Evolutionary conservation across 2,329 filamentous ascomycete species (phyloP).

Genomic region (Fusarium duplospermum): DNA sequence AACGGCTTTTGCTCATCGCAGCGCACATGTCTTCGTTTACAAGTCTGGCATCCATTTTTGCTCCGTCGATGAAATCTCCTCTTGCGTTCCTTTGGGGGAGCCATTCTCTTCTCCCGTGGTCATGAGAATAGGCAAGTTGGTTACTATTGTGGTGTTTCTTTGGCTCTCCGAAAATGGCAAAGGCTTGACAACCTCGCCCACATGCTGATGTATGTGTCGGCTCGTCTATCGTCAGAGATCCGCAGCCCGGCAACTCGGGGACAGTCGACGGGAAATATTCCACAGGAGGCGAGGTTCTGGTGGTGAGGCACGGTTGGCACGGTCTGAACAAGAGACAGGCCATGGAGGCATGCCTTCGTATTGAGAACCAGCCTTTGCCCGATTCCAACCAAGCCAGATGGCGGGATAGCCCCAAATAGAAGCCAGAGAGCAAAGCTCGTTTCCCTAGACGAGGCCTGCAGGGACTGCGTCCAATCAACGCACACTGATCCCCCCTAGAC

Average conservation of each 20-base stretch:
- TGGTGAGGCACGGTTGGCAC: constrained; percentile 38
- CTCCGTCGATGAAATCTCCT: constrained; percentile 53
- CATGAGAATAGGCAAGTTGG: background rate
- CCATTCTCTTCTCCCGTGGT: constrained; percentile 43
- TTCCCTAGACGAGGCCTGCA: constrained; percentile 45
- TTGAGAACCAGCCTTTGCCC: constrained; percentile 44
- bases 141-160: constrained; percentile 25
- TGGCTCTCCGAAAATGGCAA: constrained; percentile 21
- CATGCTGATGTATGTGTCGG: constrained; percentile 34
- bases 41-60: constrained; percentile 51
- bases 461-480: constrained; percentile 39
- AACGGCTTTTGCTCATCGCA: constrained; percentile 59
- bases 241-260: constrained; percentile 36
- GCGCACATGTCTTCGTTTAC: constrained; percentile 58
- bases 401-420: constrained; percentile 45
- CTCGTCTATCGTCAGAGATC: constrained; percentile 39
- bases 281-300: constrained; percentile 32
- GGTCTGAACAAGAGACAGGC: constrained; percentile 36
- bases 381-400: constrained; percentile 42
- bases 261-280: constrained; percentile 42
- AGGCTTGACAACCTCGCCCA: constrained; percentile 24
- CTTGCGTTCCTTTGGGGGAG: constrained; percentile 51
- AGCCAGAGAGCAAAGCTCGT: constrained; percentile 45
- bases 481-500: constrained; percentile 31
- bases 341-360: constrained; percentile 43